Base-by-base conservation (phyloP, 2,329 filamentous ascomycete species). In the Atkinsonella texensis region DNA sequence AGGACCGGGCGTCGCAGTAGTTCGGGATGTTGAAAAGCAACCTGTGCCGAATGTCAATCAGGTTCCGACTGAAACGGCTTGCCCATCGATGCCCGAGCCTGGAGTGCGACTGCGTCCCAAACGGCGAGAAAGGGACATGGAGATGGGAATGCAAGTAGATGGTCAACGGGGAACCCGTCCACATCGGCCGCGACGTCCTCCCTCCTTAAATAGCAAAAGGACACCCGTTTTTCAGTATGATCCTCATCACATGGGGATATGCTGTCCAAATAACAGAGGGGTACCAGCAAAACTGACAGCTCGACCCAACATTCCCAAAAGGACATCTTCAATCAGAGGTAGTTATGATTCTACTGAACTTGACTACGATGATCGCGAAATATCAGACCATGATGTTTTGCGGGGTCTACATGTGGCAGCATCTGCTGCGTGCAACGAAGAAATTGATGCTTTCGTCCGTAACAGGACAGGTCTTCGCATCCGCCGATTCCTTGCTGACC, bases 371-470 rank as follows among this genome's bases (percentile, higher is more conserved):
- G 68, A 72, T 51, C 56, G 57, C 12, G 60, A 67, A 38, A 71
- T 78, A 32, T 63, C 63, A 23, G 73, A 80, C 58, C 68, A 70
- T 45, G 74, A 79, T 58, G 72, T 81, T 3, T 68, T 81, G 47
- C 68, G 71, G 48, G 79, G 78, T 0, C 63, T 82, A 11, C 74
- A 76, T 53, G 71, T 81, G 40, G 77, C 76, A 5, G 71, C 75
- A 32, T 74, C 74, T 5, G 79, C 78, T 11, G 77, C 77, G 4
- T 79, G 76, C 48, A 73, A 81, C 51, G 71, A 76, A 51, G 65
- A 71, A 38, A 70, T 80, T 2, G 76, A 81, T 58, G 68, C 69
- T 0, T 73, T 73, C 60, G 74, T 82, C 50, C 66, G 70, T 31
- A 64, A 72, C 20, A 70, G 71, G 54, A 80, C 76, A 0, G 79